Percentiles rank a stretch among this genome's conserved stretches.
Conservation (phyloP, 176 grass and related monocot genomes). For the Hsuehochloa calcarea region DNA sequence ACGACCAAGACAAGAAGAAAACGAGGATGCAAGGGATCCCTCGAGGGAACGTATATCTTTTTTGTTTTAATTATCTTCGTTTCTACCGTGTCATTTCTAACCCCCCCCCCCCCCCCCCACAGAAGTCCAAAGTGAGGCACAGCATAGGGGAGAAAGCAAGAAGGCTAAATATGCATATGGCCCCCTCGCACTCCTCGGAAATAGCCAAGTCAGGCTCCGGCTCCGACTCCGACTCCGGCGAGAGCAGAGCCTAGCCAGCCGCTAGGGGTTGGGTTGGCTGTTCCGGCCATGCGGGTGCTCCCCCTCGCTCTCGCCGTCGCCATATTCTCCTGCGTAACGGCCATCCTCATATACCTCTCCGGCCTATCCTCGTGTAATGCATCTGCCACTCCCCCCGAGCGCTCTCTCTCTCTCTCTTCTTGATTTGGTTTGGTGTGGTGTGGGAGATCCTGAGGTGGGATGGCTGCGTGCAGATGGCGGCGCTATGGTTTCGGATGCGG, state of each 20-base stretch:
- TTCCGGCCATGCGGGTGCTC: conserved; percentile 60
- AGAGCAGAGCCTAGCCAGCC: background rate
- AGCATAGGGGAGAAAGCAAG: too few species aligned
- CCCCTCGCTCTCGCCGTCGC: conserved; percentile 58
- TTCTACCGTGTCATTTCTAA: too few species aligned
- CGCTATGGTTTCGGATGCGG: conserved; percentile 49
- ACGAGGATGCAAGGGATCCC: background rate
- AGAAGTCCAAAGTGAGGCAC: too few species aligned
- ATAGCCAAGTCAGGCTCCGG: background rate
- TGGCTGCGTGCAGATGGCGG: conserved; percentile 44
- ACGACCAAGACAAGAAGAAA: background rate
- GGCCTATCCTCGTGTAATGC: conserved; percentile 68
- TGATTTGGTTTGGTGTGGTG: background rate
- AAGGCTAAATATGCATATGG: background rate
- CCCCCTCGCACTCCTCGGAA: background rate
- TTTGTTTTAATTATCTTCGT: too few species aligned
- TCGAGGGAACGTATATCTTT: too few species aligned
- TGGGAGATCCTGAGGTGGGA: conserved; percentile 27
- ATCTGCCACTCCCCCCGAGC: background rate
- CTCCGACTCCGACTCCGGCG: conserved; percentile 8
- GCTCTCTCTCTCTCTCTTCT: background rate
- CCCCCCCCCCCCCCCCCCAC: too few species aligned
- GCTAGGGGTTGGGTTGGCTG: background rate
- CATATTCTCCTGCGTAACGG: conserved; percentile 52
- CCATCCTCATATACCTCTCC: conserved; percentile 79